Percentiles rank a stretch among this genome's conserved stretches.
These are phyloP conservation scores for Cladophialophora bantiana DNA, from an alignment of 2,329 filamentous ascomycete species.

Conservation along the genomic window DNA sequence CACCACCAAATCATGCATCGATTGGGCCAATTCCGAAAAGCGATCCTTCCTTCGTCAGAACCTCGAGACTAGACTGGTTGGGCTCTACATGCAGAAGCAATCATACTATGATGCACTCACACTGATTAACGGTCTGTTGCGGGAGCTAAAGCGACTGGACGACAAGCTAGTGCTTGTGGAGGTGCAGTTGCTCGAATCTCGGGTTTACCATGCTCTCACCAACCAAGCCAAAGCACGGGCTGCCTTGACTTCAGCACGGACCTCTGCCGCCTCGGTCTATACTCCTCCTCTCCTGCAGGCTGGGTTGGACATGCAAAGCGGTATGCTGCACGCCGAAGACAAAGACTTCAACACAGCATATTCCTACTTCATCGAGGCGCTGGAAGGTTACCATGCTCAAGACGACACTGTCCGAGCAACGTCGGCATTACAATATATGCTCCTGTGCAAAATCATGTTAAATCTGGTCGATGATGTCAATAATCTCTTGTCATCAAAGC, in stretches of 20 bases:
- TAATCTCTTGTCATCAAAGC: conserved; percentile 91
- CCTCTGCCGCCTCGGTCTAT: conserved; percentile 95
- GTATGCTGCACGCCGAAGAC: conserved; percentile 98
- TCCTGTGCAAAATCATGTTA: conserved; percentile 99
- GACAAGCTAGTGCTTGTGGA: conserved; percentile 98
- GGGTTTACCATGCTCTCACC: conserved; percentile 95
- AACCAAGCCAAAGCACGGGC: conserved; percentile 96
- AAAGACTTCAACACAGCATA: conserved; percentile 99
- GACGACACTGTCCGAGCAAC: conserved; percentile 90
- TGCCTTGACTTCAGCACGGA: conserved; percentile 90
- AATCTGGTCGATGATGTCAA: conserved; percentile 97
- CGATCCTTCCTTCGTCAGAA: conserved; percentile 97
- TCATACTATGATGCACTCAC: conserved; percentile 96
- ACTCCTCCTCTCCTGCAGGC: conserved; percentile 94
- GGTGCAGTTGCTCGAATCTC: conserved; percentile 94
- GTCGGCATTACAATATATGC: conserved; percentile 98
- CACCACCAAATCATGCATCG: conserved; percentile 98
- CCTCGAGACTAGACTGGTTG: conserved; percentile 92
- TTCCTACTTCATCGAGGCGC: conserved; percentile 98
- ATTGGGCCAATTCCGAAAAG: conserved; percentile 78
- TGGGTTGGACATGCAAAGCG: conserved; percentile 97
- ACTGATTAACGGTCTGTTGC: conserved; percentile 93
- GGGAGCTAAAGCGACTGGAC: conserved; percentile 95
- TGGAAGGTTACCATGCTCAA: conserved; percentile 94
- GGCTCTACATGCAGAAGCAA: conserved; percentile 95